A percentile compares a stretch with the other conserved stretches of the same genome.
Evolutionary conservation across 192 early-diverging fungal genomes (phyloP).

Genomic region (Cetraspora pellucida): DNA sequence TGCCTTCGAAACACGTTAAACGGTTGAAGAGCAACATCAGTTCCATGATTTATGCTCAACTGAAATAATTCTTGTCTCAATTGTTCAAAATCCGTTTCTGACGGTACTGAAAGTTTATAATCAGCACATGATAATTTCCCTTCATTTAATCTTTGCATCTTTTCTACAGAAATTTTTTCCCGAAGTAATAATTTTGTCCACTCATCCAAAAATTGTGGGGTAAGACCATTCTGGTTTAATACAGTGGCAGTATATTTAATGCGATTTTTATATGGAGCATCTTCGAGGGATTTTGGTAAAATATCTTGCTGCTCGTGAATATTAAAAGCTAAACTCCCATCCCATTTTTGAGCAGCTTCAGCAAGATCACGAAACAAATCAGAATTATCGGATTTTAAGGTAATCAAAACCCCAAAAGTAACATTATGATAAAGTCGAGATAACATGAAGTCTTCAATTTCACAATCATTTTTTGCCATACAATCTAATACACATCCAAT

Average conservation of each 20-base stretch:
- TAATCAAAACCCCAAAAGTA: slow-evolving; percentile 89
- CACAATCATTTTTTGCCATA: slow-evolving; percentile 71
- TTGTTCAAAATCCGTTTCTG: slow-evolving; percentile 60
- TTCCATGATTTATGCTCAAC: slow-evolving; percentile 67
- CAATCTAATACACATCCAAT: slow-evolving; percentile 80
- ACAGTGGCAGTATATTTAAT: slow-evolving; percentile 87
- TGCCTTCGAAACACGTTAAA: slow-evolving; percentile 86
- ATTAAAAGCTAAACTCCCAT: slow-evolving; percentile 83
- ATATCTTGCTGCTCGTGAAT: slow-evolving; percentile 58
- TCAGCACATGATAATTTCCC: slow-evolving; percentile 75
- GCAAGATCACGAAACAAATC: slow-evolving; percentile 79
- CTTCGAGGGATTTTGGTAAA: slow-evolving; percentile 62
- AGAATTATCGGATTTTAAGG: slow-evolving; percentile 71
- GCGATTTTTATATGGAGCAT: slow-evolving; percentile 85
- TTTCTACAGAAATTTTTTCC: slow-evolving; percentile 84
- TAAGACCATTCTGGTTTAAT: slow-evolving; percentile 79
- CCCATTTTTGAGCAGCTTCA: slow-evolving; percentile 79
- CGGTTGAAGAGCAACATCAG: slow-evolving; percentile 86
- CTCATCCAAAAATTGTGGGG: slow-evolving; percentile 73
- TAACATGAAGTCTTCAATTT: slow-evolving; percentile 85
- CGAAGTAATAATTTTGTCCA: slow-evolving; percentile 79
- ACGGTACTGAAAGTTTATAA: slow-evolving; percentile 81
- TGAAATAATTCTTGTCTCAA: slow-evolving; percentile 74
- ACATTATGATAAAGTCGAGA: slow-evolving; percentile 91
- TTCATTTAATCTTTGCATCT: slow-evolving; percentile 80